Conservation (phyloP, 1,139 yeast species). For the Saccharomyces hybrid region DNA sequence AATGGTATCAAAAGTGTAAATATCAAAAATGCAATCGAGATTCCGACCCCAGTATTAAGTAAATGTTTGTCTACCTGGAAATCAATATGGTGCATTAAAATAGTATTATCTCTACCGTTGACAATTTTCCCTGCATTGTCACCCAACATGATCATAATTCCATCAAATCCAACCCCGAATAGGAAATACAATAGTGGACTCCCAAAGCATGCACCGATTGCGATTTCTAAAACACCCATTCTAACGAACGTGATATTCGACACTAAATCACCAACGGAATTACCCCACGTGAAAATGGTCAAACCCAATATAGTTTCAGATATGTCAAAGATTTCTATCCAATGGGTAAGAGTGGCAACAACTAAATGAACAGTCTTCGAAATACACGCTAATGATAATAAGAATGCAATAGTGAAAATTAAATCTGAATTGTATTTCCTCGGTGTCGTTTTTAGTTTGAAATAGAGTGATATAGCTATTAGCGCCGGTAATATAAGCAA, state of each 20-base stretch:
- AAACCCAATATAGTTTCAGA: constrained; percentile 77
- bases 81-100: constrained; percentile 18
- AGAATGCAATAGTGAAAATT: constrained; percentile 53
- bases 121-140: constrained; percentile 4
- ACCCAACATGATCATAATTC: constrained; percentile 41
- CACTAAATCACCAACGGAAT: constrained; percentile 80
- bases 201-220: constrained; percentile 90
- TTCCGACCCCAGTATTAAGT: constrained; percentile 43
- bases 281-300: constrained; percentile 84
- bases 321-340: constrained; percentile 53
- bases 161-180: constrained; percentile 60
- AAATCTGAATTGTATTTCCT: constrained; percentile 27
- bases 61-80: constrained; percentile 44
- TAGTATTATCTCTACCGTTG: constrained; percentile 1
- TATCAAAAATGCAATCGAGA: constrained; percentile 47
- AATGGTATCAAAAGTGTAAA: constrained; percentile 50
- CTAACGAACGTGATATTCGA: constrained; percentile 77
- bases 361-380: constrained; percentile 71
- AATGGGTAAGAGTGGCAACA: constrained; percentile 56
- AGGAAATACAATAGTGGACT: constrained; percentile 70
- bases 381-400: constrained; percentile 64
- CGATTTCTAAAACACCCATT: constrained; percentile 88
- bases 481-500: constrained; percentile 2
- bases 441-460: not conserved
- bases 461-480: not conserved